Evolutionary conservation across 345 rosid species (phyloP), one percentile per base, ranked within the genome.

Genomic region (Linum usitatissimum): DNA sequence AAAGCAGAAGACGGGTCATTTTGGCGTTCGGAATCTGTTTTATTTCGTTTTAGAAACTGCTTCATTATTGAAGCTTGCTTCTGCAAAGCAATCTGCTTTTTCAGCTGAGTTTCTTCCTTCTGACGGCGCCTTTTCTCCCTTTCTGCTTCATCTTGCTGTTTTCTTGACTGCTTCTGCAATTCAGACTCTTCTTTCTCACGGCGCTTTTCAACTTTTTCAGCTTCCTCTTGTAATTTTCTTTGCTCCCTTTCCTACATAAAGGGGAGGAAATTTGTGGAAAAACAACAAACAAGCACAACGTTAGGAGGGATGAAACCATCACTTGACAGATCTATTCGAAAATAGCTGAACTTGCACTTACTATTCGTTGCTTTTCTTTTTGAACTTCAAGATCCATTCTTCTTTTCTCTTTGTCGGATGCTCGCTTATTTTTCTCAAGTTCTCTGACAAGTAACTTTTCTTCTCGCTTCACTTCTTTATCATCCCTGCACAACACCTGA

Each of bases 51-150:
- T 28, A 87, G 87, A 73, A 93, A 90, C 31, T 81, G 77, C 63
- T 93, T 95, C 99, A 93, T 87, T 23, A 90, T 68, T 38, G 95
- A 93, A 64, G 95, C 99, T 70, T 93, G 97, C 81, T 82, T 93
- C 68, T 82, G 77, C 19, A 90, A 60, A 30, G 81, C 72, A 66
- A 62, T 78, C 64, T 77, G 77, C 77, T 68, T 84, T 80, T 84
- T 90, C 58, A 77, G 59, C 75, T 86, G 85, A 59, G 84, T 79
- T 69, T 81, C 85, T 79, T 93, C 97, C 76, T 74, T 93, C 79
- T 82, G 86, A 42, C 70, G 73, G 31, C 88, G 86, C 17, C 80
- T 81, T 59, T 84, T 84, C 55, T 84, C 94, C 71, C 65, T 87
- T 66, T 87, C 87, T 59, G 80, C 79, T 70, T 84, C 97, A 67